Evolutionary conservation across 2,329 filamentous ascomycete genomes (phyloP).

Genomic region (Arthroderma sp.): DNA sequence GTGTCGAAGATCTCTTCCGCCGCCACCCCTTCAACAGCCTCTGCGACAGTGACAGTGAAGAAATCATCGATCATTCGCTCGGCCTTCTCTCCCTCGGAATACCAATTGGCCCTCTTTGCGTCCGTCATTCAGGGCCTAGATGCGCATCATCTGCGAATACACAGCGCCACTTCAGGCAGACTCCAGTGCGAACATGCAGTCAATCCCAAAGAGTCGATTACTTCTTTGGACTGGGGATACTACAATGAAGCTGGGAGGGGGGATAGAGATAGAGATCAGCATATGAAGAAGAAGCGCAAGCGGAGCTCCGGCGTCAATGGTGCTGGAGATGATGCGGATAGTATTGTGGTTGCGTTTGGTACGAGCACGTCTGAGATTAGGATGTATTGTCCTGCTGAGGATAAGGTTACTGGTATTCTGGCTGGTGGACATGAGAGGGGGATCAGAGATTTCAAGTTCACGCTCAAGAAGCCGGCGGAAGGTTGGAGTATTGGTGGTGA

Average conservation of each 20-base stretch:
- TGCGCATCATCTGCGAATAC: conserved; percentile 41
- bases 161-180: conserved; percentile 39
- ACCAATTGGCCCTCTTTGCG: conserved; percentile 42
- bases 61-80: conserved; percentile 40
- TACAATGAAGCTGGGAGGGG: conserved; percentile 24
- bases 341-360: conserved; percentile 39
- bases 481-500: conserved; percentile 45
- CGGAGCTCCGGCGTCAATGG: conserved; percentile 34
- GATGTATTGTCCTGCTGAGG: conserved; percentile 40
- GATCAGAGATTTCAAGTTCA: conserved; percentile 42
- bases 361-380: conserved; percentile 39
- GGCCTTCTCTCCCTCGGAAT: conserved; percentile 40
- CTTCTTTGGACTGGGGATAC: conserved; percentile 42
- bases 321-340: conserved; percentile 23
- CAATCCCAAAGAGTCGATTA: conserved; percentile 36
- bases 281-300: conserved; percentile 42
- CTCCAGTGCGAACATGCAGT: conserved; percentile 41
- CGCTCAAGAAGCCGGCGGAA: conserved; percentile 28
- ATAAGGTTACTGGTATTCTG: conserved; percentile 35
- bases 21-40: conserved; percentile 28
- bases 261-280: conserved; percentile 28
- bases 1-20: conserved; percentile 36
- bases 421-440: conserved; percentile 37
- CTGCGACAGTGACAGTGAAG: conserved; percentile 27
- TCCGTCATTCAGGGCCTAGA: conserved; percentile 44